Evolutionary conservation across 495 filamentous ascomycete genomes (phyloP), one percentile per base, ranked within the genome.

Genomic region (Daldinia loculata): DNA sequence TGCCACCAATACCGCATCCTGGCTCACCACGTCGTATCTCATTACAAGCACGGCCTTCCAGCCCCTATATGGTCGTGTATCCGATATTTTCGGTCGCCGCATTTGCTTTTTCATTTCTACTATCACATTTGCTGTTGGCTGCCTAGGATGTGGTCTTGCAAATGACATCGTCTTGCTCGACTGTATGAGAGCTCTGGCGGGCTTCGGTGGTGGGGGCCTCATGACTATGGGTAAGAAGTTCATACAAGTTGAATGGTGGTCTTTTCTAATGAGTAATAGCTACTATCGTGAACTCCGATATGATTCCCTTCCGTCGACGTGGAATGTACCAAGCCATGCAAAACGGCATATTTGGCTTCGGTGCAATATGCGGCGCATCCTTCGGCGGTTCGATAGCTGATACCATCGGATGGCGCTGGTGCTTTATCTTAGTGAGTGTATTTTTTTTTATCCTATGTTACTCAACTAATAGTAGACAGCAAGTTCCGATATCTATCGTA

Each of bases 1-100:
- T 41, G 84, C 83, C 0, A 82, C 83, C 17, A 84, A 85, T 69
- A 85, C 81, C 7, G 79, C 83, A 1, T 84, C 78, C 6, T 94
- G 91, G 91, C 87, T 91, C 5, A 92, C 90, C n/a, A 93, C 90
- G 0, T 91, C 90, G 3, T 90, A 90, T 26, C 79, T 93, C 19
- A 89, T 94, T 59, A 89, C 89, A 2, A 91, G 91, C 73, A 91
- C 89, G 11, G 88, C 89, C 60, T 92, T 91, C 59, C 84, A 84
- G 55, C 80, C 80, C 14, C 64, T 82, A 34, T 82, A 81, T 36
- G 80, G 80, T 0, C 81, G 84, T 1, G 72, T 86, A 4, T 83
- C 84, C 3, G 80, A 88, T 61, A 81, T 87, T 15, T 87, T 86
- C 39, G 88, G 88, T 1, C 82, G 86, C 0, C 78, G 84, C 0